Percentiles rank a stretch among this genome's conserved stretches.
These are phyloP conservation scores for Coccinonectria pachysandricola DNA, from an alignment of 2,329 filamentous ascomycete genomes.

Conservation along the genomic window DNA sequence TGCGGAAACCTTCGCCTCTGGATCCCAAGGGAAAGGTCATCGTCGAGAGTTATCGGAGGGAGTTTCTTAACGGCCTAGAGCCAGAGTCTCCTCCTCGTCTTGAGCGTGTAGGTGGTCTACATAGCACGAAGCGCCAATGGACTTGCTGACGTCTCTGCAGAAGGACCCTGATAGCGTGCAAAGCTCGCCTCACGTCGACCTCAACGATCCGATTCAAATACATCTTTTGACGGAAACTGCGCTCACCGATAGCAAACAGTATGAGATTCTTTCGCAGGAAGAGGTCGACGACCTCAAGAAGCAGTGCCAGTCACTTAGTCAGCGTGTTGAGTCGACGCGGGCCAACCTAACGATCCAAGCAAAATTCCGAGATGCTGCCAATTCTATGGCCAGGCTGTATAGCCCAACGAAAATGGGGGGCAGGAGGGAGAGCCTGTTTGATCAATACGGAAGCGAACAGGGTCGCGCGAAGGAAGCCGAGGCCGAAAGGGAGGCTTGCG, in stretches of 20 bases:
- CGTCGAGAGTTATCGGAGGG: conserved; percentile 48
- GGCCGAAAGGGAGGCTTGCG: conserved; percentile 62
- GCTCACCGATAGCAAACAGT: conserved; percentile 76
- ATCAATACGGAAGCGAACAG: conserved; percentile 40
- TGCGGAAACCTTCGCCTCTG: conserved; percentile 23
- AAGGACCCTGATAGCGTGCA: conserved; percentile 41
- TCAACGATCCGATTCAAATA: conserved; percentile 68
- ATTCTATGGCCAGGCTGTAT: conserved; percentile 75
- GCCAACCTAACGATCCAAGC: conserved; percentile 80
- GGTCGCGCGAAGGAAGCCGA: conserved; percentile 53
- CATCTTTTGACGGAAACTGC: conserved; percentile 92
- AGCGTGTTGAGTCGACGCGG: conserved; percentile 71
- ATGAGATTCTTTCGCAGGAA: conserved; percentile 77
- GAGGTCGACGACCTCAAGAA: conserved; percentile 90
- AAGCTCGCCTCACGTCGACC: conserved; percentile 47
- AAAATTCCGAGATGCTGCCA: conserved; percentile 88
- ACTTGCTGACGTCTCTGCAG: conserved; percentile 26
- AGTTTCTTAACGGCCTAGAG: conserved; percentile 43
- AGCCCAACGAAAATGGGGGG: conserved; percentile 41
- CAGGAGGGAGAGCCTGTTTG: conserved; percentile 38
- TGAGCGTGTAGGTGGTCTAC: too few species aligned
- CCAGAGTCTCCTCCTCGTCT: conserved; percentile 41
- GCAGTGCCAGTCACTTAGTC: conserved; percentile 60
- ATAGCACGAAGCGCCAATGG: too few species aligned
- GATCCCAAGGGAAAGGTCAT: conserved; percentile 38